Conservation (phyloP, 2,329 filamentous ascomycete genomes). For the Davidsoniella virescens region DNA sequence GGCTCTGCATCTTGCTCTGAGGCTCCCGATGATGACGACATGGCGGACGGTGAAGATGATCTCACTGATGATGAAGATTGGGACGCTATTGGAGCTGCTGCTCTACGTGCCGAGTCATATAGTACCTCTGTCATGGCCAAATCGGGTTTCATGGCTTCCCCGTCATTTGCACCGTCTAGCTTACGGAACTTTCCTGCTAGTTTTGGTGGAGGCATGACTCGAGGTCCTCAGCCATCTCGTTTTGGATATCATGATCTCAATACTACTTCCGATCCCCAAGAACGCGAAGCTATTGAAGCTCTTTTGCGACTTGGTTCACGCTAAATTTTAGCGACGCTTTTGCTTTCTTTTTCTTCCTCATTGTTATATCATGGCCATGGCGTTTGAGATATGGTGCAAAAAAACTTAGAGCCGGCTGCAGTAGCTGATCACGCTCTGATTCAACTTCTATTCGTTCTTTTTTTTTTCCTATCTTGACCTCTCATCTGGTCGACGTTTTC, state of each 20-base stretch:
- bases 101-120: slow-evolving; percentile 54
- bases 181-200: slow-evolving; percentile 33
- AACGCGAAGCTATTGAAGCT: slow-evolving; percentile 68
- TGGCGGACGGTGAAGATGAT: slow-evolving; percentile 66
- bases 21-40: slow-evolving; percentile 50
- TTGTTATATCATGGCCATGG: slow-evolving; percentile 5
- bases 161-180: slow-evolving; percentile 31
- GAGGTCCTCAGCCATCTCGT: slow-evolving; percentile 31
- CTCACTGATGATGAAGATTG: slow-evolving; percentile 93
- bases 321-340: slow-evolving; percentile 27
- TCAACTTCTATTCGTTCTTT: not conserved
- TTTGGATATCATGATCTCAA: slow-evolving; percentile 19
- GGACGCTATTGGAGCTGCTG: slow-evolving; percentile 75
- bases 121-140: slow-evolving; percentile 30
- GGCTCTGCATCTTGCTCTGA: slow-evolving; percentile 62
- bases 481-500: not conserved
- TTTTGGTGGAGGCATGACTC: slow-evolving; percentile 32
- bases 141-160: slow-evolving; percentile 26
- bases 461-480: slow-evolving; percentile 5
- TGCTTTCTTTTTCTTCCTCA: slow-evolving; percentile 4
- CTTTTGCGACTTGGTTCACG: slow-evolving; percentile 67
- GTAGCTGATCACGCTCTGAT: too few species aligned
- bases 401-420: too few species aligned
- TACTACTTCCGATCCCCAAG: slow-evolving; percentile 47
- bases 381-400: slow-evolving; percentile 3